Percentiles rank a stretch among this genome's conserved stretches.
These are phyloP conservation scores for Manihot esculenta DNA, from an alignment of 441 rosid genomes.

Conservation along the genomic window DNA sequence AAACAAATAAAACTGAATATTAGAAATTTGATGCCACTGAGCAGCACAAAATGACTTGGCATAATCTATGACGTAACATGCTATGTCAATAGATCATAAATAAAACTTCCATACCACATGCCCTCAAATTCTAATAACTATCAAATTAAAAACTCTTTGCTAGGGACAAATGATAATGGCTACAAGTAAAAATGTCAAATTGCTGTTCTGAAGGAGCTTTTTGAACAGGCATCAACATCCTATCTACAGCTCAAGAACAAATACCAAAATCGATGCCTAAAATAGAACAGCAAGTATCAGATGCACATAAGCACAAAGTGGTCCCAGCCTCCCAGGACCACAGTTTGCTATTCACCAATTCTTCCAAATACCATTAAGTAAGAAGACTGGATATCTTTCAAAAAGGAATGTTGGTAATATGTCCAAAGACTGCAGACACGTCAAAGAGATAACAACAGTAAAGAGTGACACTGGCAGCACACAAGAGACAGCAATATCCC, in stretches of 20 bases:
- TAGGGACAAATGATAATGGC: not conserved
- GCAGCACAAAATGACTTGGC: not conserved
- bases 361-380: not conserved
- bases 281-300: not conserved
- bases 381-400: not conserved
- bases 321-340: conserved; percentile 1
- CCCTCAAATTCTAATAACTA: not conserved
- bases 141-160: not conserved
- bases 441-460: not conserved
- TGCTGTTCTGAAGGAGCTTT: not conserved
- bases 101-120: not conserved
- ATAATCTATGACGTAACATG: not conserved
- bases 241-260: not conserved
- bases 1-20: conserved; percentile 17
- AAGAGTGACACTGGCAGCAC: no score
- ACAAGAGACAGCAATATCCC: not conserved
- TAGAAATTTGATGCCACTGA: not conserved
- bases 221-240: not conserved
- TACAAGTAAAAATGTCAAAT: not conserved
- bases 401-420: not conserved
- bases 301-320: not conserved
- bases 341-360: not conserved
- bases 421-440: not conserved
- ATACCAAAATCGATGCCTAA: not conserved
- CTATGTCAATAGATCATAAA: not conserved